Conservation (phyloP, 441 rosid species). For the Adansonia madagascariensis region DNA sequence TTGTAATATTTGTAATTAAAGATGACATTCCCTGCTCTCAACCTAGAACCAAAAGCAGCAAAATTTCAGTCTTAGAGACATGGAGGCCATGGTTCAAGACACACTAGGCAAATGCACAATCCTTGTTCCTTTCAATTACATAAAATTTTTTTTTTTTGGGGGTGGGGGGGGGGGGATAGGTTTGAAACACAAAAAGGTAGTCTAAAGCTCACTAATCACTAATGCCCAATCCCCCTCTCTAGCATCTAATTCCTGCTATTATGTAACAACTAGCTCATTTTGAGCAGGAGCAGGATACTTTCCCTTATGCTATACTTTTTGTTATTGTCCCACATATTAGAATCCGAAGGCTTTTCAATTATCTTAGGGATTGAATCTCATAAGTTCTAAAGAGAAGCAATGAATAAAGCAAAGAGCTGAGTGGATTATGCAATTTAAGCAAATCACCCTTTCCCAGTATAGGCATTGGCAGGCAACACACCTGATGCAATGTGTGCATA, state of each 20-base stretch:
- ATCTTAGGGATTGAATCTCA: background rate
- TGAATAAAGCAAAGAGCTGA: background rate
- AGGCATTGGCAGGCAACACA: background rate
- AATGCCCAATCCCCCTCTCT: background rate
- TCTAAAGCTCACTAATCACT: background rate
- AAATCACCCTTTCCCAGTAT: background rate
- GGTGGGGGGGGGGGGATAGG: background rate
- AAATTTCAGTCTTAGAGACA: slow-evolving; percentile 20
- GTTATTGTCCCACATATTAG: background rate
- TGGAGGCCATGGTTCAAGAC: slow-evolving; percentile 14
- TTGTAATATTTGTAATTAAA: slow-evolving; percentile 91
- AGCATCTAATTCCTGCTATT: background rate
- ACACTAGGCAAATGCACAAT: background rate
- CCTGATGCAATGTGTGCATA: background rate
- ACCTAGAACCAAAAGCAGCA: slow-evolving; percentile 56
- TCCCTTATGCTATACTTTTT: background rate
- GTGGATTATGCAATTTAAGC: background rate
- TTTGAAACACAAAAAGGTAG: background rate
- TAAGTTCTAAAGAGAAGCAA: background rate
- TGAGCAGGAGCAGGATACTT: background rate
- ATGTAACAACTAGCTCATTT: background rate
- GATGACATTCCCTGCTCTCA: slow-evolving; percentile 92
- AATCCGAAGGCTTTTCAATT: background rate
- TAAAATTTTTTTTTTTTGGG: background rate
- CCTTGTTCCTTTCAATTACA: background rate